phyloP scores from a whole-genome alignment of 495 filamentous ascomycete genomes.

The Aspergillus ostianus region DNA sequence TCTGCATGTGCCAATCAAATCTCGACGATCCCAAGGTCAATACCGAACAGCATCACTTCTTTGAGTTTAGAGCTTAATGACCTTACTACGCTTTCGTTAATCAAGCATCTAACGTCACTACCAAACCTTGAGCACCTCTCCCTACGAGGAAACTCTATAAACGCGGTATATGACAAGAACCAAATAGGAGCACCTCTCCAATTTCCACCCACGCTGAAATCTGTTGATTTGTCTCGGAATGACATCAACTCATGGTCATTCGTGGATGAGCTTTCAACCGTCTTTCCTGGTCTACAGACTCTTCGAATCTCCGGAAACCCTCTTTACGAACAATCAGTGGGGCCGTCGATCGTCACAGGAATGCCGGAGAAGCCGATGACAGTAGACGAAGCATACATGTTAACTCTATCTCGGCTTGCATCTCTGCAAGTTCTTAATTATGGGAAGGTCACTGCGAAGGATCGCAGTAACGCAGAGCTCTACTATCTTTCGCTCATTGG shows the following conservation, averaged over 20 bases:
- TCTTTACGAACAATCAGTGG: slow-evolving; percentile 62
- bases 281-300: slow-evolving; percentile 63
- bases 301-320: slow-evolving; percentile 85
- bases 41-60: slow-evolving; percentile 49
- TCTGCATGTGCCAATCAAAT: slow-evolving; percentile 55
- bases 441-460: slow-evolving; percentile 64
- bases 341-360: slow-evolving; percentile 32
- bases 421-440: slow-evolving; percentile 73
- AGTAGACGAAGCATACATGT: slow-evolving; percentile 79
- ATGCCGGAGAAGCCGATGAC: slow-evolving; percentile 45
- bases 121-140: slow-evolving; percentile 55
- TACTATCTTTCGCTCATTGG: slow-evolving; percentile 86
- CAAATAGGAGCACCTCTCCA: slow-evolving; percentile 26
- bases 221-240: slow-evolving; percentile 82
- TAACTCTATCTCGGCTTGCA: slow-evolving; percentile 75
- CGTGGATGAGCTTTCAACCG: slow-evolving; percentile 59
- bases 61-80: slow-evolving; percentile 76
- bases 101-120: slow-evolving; percentile 57
- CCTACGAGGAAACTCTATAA: slow-evolving; percentile 45
- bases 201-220: slow-evolving; percentile 44
- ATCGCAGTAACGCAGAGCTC: slow-evolving; percentile 82
- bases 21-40: slow-evolving; percentile 29
- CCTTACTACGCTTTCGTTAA: slow-evolving; percentile 57
- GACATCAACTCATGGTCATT: slow-evolving; percentile 65
- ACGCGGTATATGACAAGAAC: slow-evolving; percentile 18